phyloP scores from a whole-genome alignment of 805 yeast genomes.

The Lipomyces anomalus region DNA sequence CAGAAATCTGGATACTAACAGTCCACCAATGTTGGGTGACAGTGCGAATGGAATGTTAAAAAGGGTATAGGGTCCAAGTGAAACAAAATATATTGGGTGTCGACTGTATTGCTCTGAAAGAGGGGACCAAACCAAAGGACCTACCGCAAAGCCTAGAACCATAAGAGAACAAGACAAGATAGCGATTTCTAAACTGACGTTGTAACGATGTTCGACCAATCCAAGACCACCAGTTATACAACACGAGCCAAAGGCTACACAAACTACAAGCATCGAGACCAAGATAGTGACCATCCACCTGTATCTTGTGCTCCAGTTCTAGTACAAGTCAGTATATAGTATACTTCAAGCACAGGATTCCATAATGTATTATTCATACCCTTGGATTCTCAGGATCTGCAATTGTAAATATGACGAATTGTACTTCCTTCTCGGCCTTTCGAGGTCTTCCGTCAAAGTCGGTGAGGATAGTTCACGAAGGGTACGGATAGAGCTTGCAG shows the following conservation, averaged over 20 bases:
- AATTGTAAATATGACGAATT: slow-evolving; percentile 74
- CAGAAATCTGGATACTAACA: slow-evolving; percentile 74
- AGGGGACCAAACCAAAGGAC: slow-evolving; percentile 89
- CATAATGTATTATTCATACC: slow-evolving; percentile 22
- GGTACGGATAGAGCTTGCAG: slow-evolving; percentile 54
- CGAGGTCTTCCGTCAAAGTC: slow-evolving; percentile 22
- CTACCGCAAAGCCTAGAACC: slow-evolving; percentile 84
- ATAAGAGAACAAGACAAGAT: slow-evolving; percentile 73
- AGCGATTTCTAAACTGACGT: slow-evolving; percentile 74
- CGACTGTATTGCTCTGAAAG: slow-evolving; percentile 81
- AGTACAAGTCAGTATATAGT: too few species aligned
- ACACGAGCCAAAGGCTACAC: slow-evolving; percentile 91
- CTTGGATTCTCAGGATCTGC: slow-evolving; percentile 83
- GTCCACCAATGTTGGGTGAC: slow-evolving; percentile 73
- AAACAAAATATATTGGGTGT: slow-evolving; percentile 72
- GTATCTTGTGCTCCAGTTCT: slow-evolving; percentile 19
- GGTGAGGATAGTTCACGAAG: slow-evolving; percentile 14
- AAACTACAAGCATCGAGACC: slow-evolving; percentile 66
- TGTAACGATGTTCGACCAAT: slow-evolving; percentile 57
- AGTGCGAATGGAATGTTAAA: slow-evolving; percentile 86
- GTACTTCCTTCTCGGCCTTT: slow-evolving; percentile 39
- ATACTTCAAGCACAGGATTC: too few species aligned
- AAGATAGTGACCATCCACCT: slow-evolving; percentile 51
- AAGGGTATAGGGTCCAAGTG: slow-evolving; percentile 65
- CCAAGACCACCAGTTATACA: slow-evolving; percentile 81